A percentile compares a stretch with the other conserved stretches of the same genome.
phyloP scores from a whole-genome alignment of 1,139 yeast species.

The Debaryomyces sp. region DNA sequence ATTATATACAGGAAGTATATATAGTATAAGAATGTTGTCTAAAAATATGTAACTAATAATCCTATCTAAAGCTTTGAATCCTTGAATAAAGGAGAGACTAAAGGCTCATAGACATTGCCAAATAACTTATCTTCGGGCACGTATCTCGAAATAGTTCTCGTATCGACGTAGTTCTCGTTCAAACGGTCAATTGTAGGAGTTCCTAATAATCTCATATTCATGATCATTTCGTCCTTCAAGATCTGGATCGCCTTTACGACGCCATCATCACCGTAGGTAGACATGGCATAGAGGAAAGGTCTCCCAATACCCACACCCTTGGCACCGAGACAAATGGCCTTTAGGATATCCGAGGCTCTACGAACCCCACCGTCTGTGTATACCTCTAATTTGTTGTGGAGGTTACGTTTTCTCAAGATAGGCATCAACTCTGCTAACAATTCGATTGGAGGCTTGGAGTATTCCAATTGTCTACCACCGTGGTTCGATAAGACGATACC shows the following conservation, averaged over 20 bases:
- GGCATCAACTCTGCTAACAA: conserved; percentile 68
- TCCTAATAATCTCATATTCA: conserved; percentile 89
- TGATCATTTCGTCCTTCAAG: conserved; percentile 76
- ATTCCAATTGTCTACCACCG: conserved; percentile 77
- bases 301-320: conserved; percentile 76
- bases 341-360: conserved; percentile 66
- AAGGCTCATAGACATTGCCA: conserved; percentile 40
- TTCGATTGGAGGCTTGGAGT: conserved; percentile 67
- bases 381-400: conserved; percentile 52
- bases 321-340: conserved; percentile 71
- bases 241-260: conserved; percentile 77
- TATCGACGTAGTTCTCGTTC: conserved; percentile 46
- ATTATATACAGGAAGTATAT: conserved; percentile 6
- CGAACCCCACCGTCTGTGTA: conserved; percentile 70
- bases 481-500: conserved; percentile 72
- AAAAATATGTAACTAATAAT: background rate
- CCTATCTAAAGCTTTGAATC: conserved; percentile 14
- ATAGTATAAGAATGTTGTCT: background rate
- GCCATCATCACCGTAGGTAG: conserved; percentile 77
- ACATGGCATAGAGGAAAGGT: conserved; percentile 71
- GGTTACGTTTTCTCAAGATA: conserved; percentile 46
- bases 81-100: conserved; percentile 37
- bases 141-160: conserved; percentile 19
- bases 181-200: conserved; percentile 67
- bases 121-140: conserved; percentile 43